Evolutionary conservation across 306 rosid species (phyloP).

Genomic region (Adenanthera pavonina): DNA sequence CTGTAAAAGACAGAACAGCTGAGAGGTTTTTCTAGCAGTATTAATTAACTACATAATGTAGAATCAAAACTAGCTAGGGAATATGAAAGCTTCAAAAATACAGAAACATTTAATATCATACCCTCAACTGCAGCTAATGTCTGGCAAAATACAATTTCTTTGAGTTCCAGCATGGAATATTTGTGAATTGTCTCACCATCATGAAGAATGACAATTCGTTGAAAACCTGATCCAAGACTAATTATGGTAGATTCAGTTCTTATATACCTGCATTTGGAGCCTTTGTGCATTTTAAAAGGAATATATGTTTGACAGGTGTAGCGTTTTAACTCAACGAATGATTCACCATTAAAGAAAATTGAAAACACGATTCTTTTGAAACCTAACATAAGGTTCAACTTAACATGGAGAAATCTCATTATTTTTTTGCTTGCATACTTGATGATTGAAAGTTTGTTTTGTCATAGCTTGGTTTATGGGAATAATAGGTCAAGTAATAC

Average conservation of each 20-base stretch:
- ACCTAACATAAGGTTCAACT: constrained; percentile 19
- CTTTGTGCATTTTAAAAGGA: constrained; percentile 21
- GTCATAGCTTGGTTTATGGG: constrained; percentile 26
- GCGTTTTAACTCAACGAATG: constrained; percentile 26
- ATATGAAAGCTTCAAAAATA: neutral
- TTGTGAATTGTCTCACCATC: constrained; percentile 18
- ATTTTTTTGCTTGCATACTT: constrained; percentile 20
- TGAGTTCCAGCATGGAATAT: constrained; percentile 25
- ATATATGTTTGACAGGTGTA: neutral
- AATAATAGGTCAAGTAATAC: constrained; percentile 17
- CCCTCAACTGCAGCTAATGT: neutral
- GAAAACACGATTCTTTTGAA: constrained; percentile 4
- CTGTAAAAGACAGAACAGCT: neutral
- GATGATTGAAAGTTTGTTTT: constrained; percentile 19
- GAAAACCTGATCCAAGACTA: constrained; percentile 16
- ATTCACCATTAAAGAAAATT: constrained; percentile 1
- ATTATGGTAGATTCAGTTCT: constrained; percentile 30
- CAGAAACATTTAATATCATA: neutral
- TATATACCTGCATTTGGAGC: neutral
- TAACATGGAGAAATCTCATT: constrained; percentile 17
- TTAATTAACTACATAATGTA: neutral
- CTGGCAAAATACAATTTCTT: constrained; percentile 10
- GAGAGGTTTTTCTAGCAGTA: neutral
- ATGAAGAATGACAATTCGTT: constrained; percentile 18
- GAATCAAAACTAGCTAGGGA: neutral